Conservation (phyloP, 2,329 filamentous ascomycete genomes). For the Didymella arachidicola region DNA sequence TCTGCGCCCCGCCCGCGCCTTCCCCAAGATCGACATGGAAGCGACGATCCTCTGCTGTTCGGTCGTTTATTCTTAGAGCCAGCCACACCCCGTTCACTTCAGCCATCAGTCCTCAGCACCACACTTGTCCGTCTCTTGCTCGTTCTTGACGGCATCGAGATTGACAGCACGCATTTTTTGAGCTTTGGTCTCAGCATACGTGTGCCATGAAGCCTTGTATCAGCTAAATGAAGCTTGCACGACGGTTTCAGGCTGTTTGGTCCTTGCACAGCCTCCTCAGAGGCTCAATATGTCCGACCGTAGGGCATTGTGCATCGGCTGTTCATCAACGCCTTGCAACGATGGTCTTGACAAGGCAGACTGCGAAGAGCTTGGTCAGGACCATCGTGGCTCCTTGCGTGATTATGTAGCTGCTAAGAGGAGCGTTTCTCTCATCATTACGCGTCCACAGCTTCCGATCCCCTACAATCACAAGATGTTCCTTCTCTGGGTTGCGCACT, state of each 20-base stretch:
- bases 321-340: conserved; percentile 5
- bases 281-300: conserved; percentile 8
- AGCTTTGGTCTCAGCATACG: neutral
- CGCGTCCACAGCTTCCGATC: conserved; percentile 10
- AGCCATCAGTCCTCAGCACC: neutral
- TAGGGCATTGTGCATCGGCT: neutral
- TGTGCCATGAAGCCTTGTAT: conserved; percentile 10
- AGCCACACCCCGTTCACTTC: conserved; percentile 2
- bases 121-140: conserved; percentile 1
- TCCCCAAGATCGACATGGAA: conserved; percentile 4
- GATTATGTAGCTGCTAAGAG: neutral
- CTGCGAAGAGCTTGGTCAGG: conserved; percentile 5
- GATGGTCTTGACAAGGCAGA: conserved; percentile 13
- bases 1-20: conserved; percentile 18
- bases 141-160: neutral
- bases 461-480: conserved; percentile 9
- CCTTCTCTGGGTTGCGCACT: neutral
- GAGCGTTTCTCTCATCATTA: conserved; percentile 9
- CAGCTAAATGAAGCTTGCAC: conserved; percentile 17
- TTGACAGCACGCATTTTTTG: neutral
- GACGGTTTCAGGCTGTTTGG: conserved; percentile 17
- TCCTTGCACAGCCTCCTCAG: conserved; percentile 14
- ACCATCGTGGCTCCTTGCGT: conserved; percentile 6
- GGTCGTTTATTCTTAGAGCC: conserved; percentile 17
- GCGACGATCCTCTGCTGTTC: conserved; percentile 7